phyloP scores from a whole-genome alignment of 2,329 filamentous ascomycete species.

The Botrytis porri region DNA sequence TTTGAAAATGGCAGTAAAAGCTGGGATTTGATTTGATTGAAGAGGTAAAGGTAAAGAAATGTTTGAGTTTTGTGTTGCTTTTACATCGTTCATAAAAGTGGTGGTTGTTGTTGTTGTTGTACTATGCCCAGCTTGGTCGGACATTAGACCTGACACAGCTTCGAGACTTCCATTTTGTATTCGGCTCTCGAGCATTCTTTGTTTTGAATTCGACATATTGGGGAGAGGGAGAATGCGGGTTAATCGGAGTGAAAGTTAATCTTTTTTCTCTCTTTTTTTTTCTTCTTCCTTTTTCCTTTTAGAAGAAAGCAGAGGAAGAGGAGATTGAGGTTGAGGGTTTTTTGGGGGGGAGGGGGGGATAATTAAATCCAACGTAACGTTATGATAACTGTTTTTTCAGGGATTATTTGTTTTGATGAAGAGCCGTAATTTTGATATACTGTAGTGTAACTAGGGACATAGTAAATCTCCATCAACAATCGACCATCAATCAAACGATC shows the following conservation, averaged over 20 bases:
- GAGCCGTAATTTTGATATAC: neutral
- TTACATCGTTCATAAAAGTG: neutral
- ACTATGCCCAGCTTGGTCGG: neutral
- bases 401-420: slow-evolving; percentile 3
- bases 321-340: neutral
- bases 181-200: slow-evolving; percentile 7
- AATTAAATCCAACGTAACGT: neutral
- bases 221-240: neutral
- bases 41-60: neutral
- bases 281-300: neutral
- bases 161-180: slow-evolving; percentile 13
- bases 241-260: neutral
- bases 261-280: neutral
- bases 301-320: too few species aligned
- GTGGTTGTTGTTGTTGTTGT: too few species aligned
- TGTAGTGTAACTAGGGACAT: neutral
- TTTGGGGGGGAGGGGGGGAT: neutral
- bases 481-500: neutral
- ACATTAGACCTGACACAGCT: slow-evolving; percentile 6
- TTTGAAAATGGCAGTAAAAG: slow-evolving; percentile 35
- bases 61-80: slow-evolving; percentile 4
- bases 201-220: slow-evolving; percentile 11
- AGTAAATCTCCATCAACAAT: neutral
- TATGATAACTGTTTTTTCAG: neutral
- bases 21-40: slow-evolving; percentile 11